Evolutionary conservation across 352 stramenopile genomes (phyloP), one percentile per base, ranked within the genome.

Genomic region (Blastocystis sp.): DNA sequence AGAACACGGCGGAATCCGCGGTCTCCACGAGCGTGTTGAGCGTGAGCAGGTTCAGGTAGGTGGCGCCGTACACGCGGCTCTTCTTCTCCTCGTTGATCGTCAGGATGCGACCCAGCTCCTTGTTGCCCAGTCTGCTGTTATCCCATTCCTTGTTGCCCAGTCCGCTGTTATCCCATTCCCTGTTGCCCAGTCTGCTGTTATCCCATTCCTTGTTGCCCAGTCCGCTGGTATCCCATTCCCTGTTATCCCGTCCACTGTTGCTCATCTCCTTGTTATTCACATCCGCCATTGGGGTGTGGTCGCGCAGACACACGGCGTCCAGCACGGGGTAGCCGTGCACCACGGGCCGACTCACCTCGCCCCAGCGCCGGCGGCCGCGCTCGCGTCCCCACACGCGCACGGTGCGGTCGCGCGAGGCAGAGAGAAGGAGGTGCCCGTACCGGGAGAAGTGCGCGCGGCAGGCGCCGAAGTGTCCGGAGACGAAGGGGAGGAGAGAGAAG

Each of bases 81-180:
- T 84, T 84, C 74, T 84, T 84, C 53, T 84, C 74, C 19, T 84
- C 74, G 23, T 67, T 67, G 17, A 84, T 84, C 40, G 52, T 67
- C 40, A 84, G 21, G 7, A 84, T 19, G 0, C 74, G 74, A 17
- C 74, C 74, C 1, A 84, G n/a, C 60, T 84, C 74, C 34, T 17
- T n/a, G 66, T 84, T 69, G 19, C 21, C 5, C 9, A 70, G 28
- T 52, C 38, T 7, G 9, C 65, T 14, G n/a, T 5, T 17, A 7
- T 56, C 48, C 5, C 48, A 7, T 7, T 56, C 48, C 17, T 17
- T n/a, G 66, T 34, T 34, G 28, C n/a, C n/a, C n/a, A n/a, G n/a
- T n/a, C n/a, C n/a, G n/a, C n/a, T n/a, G n/a, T n/a, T n/a, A n/a
- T n/a, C n/a, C n/a, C n/a, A n/a, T n/a, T n/a, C n/a, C n/a, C n/a